Conservation (phyloP, 768 basidiomycete genomes). For the Naganishia friedmannii region DNA sequence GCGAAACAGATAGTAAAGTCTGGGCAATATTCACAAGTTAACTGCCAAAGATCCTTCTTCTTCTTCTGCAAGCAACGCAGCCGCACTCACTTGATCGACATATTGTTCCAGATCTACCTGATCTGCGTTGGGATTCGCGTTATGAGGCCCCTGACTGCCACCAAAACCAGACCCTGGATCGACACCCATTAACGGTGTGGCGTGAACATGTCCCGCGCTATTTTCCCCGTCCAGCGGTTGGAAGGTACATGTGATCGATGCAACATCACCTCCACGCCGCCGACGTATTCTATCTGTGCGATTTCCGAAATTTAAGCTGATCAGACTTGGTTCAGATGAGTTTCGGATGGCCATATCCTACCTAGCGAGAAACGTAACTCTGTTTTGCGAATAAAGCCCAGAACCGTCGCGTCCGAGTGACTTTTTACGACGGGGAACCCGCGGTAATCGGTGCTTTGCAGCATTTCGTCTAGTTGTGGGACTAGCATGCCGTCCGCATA, state of each 20-base stretch:
- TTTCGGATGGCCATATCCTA: slow-evolving; percentile 46
- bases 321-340: neutral
- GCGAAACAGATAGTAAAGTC: slow-evolving; percentile 91
- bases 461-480: slow-evolving; percentile 61
- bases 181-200: neutral
- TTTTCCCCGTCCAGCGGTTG: slow-evolving; percentile 36
- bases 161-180: neutral
- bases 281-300: slow-evolving; percentile 68
- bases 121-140: slow-evolving; percentile 33
- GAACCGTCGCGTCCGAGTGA: slow-evolving; percentile 62
- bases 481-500: slow-evolving; percentile 65
- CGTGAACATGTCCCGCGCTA: neutral
- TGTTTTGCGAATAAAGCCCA: slow-evolving; percentile 83
- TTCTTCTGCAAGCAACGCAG: neutral
- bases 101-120: slow-evolving; percentile 66
- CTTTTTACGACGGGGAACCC: slow-evolving; percentile 82
- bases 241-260: slow-evolving; percentile 72
- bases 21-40: slow-evolving; percentile 48
- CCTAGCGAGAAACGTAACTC: slow-evolving; percentile 84
- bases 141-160: neutral
- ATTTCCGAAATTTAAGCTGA: neutral
- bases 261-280: slow-evolving; percentile 59
- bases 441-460: slow-evolving; percentile 72
- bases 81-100: slow-evolving; percentile 78
- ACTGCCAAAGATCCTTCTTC: neutral